Evolutionary conservation across 768 basidiomycete genomes (phyloP), one percentile per base, ranked within the genome.

Genomic region (Mycena floridula): DNA sequence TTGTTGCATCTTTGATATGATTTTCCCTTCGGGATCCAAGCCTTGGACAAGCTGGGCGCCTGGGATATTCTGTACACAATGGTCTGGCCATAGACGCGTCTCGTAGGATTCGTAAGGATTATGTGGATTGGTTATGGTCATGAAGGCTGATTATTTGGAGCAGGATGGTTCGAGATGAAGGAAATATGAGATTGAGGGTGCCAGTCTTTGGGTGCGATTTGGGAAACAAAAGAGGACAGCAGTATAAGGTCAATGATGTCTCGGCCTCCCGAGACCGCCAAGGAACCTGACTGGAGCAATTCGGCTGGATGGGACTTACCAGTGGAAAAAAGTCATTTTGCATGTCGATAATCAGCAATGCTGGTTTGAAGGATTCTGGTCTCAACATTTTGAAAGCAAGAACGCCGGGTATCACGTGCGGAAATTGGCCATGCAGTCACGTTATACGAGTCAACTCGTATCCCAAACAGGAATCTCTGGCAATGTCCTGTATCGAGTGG

Each of bases 241-340:
- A 68, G 54, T 42, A 91, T 70, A 30, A 90, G 70, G n/a, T 57
- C 55, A 41, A 91, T 61, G 45, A 89, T 79, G 4, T 67, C 63
- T 24, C 71, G 64, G 0, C 78, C 89, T 16, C 69, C 70, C 2
- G 76, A 66, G 11, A 89, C 86, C 2, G 88, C 81, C 27, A 94
- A 76, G 5, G 81, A 73, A 3, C 89, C 90, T 16, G 65, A 36
- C 46, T 47, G 11, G 18, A 7, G 39, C 16, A 21, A 15, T 7
- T 15, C 4, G 8, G 40, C n/a, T n/a, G n/a, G 3, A 35, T 25
- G 15, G 15, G 25, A 25, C 46, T 22, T 37, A 43, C 46, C 11
- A 39, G 45, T 35, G 45, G 60, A 22, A 90, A 74, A 54, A 94
- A 94, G 60, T 94, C 90, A 56, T 87, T 76, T 59, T 94, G 90